Percentiles rank a stretch among this genome's conserved stretches.
Conservation (phyloP, 2,329 filamentous ascomycete species). For the Xylariaceae sp. region DNA sequence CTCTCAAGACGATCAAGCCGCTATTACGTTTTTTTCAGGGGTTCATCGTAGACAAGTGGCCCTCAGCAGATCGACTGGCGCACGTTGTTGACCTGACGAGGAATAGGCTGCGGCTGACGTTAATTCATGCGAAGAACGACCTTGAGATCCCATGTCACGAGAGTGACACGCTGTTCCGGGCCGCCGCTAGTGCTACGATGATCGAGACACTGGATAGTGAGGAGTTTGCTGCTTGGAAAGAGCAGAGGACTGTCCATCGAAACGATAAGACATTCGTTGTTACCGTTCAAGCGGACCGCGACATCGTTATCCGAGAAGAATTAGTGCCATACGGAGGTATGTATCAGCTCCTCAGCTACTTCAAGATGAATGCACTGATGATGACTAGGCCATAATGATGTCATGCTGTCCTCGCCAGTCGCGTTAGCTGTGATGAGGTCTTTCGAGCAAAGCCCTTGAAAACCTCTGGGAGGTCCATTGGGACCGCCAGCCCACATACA, state of each 20-base stretch:
- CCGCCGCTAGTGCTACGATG: slow-evolving; percentile 50
- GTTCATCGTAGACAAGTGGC: slow-evolving; percentile 77
- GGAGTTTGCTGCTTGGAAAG: slow-evolving; percentile 41
- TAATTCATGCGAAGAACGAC: slow-evolving; percentile 81
- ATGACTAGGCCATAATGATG: slow-evolving; percentile 60
- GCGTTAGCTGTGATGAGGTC: slow-evolving; percentile 60
- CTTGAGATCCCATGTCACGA: slow-evolving; percentile 74
- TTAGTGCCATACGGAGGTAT: slow-evolving; percentile 51
- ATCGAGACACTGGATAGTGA: slow-evolving; percentile 30
- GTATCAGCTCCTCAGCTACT: slow-evolving; percentile 15
- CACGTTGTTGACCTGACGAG: slow-evolving; percentile 50
- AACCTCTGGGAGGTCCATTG: too few species aligned
- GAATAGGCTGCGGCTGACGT: slow-evolving; percentile 56
- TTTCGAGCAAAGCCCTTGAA: slow-evolving; percentile 41
- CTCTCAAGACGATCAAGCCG: slow-evolving; percentile 63
- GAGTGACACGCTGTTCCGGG: slow-evolving; percentile 59
- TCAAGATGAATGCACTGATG: not conserved
- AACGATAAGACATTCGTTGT: slow-evolving; percentile 46
- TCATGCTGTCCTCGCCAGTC: slow-evolving; percentile 63
- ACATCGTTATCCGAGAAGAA: slow-evolving; percentile 50
- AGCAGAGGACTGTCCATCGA: slow-evolving; percentile 37
- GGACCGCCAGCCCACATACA: not conserved
- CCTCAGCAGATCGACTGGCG: slow-evolving; percentile 62
- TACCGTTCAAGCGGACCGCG: slow-evolving; percentile 38
- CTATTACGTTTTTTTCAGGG: slow-evolving; percentile 57